These are phyloP conservation scores for Davidsoniella eucalypti DNA, from an alignment of 2,329 filamentous ascomycete genomes.

Conservation along the genomic window DNA sequence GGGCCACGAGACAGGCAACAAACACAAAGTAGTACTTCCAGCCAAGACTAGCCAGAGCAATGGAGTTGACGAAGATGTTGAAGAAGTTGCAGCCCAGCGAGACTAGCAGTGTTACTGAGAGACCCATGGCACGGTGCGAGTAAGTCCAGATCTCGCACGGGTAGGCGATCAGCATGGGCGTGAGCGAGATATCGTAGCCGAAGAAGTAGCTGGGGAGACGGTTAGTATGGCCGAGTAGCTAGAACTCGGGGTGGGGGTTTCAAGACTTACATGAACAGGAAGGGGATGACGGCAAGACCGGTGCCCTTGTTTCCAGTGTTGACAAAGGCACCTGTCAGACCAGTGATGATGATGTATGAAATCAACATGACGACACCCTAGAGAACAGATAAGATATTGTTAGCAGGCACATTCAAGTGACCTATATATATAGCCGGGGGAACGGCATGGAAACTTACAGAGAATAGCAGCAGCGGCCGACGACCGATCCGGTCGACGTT, in stretches of 20 bases:
- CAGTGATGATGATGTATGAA: slow-evolving; percentile 38
- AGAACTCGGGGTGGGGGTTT: background rate
- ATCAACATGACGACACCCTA: slow-evolving; percentile 24
- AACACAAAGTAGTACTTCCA: slow-evolving; percentile 30
- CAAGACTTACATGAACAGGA: slow-evolving; percentile 37
- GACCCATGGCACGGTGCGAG: slow-evolving; percentile 38
- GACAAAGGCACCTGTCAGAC: slow-evolving; percentile 18
- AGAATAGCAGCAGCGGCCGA: slow-evolving; percentile 35
- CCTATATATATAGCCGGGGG: background rate
- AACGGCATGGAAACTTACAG: slow-evolving; percentile 20
- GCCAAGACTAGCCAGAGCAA: slow-evolving; percentile 23
- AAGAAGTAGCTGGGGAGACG: slow-evolving; percentile 10
- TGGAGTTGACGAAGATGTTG: slow-evolving; percentile 29
- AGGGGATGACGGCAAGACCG: slow-evolving; percentile 32
- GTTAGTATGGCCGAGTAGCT: background rate
- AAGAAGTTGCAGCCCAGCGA: slow-evolving; percentile 27
- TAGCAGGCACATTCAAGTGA: background rate
- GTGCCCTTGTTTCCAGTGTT: slow-evolving; percentile 23
- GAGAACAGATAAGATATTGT: slow-evolving; percentile 20
- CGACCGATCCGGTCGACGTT: slow-evolving; percentile 30
- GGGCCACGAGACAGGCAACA: slow-evolving; percentile 26
- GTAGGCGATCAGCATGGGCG: slow-evolving; percentile 28
- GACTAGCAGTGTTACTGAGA: slow-evolving; percentile 40
- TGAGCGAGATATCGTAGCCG: slow-evolving; percentile 18
- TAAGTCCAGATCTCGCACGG: slow-evolving; percentile 45